Evolutionary conservation across 2,329 filamentous ascomycete species (phyloP), one percentile per base, ranked within the genome.

Genomic region (Amauroascus verrucosus): DNA sequence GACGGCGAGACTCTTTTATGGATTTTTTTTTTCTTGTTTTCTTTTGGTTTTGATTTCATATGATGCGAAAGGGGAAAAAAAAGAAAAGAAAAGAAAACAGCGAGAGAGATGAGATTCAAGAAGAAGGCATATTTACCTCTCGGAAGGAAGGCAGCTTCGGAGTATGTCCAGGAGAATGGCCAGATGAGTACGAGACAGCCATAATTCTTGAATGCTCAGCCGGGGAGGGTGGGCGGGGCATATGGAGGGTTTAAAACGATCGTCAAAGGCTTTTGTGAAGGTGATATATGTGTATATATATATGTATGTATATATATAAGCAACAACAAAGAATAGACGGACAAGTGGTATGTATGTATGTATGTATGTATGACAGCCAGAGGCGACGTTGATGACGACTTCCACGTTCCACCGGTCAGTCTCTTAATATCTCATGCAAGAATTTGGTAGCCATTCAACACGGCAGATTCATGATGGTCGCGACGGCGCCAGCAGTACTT

Each of bases 61-160:
- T n/a, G n/a, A n/a, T n/a, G n/a, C n/a, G n/a, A n/a, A n/a, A n/a
- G n/a, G n/a, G n/a, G 38, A 20, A 24, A 7, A 2, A 24, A 6
- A 48, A 3, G n/a, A 26, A 20, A 26, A 22, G n/a, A 14, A 22
- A 18, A 35, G 33, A n/a, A 3, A 37, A 3, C 1, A 20, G 35
- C 22, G 16, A 32, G 5, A 9, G 2, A 24, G 16, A 41, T 2
- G 16, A 20, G 16, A 2, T 3, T 18, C 7, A 26, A 52, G 28
- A 28, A 52, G 28, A 28, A 30, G 9, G 24, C 22, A 38, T 52
- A 52, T 46, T 46, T 48, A 57, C 56, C 53, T 57, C 56, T 51
- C 56, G 45, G 38, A 57, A 55, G 14, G 56, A 57, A 33, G 56
- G 56, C 9, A 57, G 53, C 16, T 50, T 53, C n/a, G 49, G 51